Percentiles rank a stretch among this genome's conserved stretches.
These are phyloP conservation scores for Epichloe festucae DNA, from an alignment of 2,329 filamentous ascomycete genomes.

Conservation along the genomic window DNA sequence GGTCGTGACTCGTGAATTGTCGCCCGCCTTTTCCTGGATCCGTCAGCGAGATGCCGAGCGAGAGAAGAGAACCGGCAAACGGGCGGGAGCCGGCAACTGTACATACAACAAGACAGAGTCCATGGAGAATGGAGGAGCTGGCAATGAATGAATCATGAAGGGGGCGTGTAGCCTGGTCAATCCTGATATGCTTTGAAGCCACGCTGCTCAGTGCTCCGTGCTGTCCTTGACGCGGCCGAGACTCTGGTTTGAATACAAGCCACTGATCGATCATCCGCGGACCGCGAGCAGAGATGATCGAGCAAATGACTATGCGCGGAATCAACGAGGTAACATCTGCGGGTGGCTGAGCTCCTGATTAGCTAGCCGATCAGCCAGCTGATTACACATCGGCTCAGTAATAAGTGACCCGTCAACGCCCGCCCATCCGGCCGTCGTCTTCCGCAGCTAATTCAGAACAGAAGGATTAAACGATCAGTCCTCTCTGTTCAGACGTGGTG, in stretches of 20 bases:
- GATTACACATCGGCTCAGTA: background rate
- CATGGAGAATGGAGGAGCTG: background rate
- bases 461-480: background rate
- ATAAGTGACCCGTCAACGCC: background rate
- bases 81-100: no score
- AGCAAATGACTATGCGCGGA: background rate
- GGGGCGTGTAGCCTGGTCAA: background rate
- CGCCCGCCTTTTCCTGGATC: background rate
- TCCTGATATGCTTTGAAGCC: background rate
- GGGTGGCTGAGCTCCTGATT: background rate
- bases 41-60: background rate
- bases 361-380: background rate
- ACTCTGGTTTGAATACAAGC: background rate
- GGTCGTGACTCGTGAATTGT: background rate
- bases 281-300: background rate
- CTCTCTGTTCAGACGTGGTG: background rate
- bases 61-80: background rate
- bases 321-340: background rate
- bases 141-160: background rate
- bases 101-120: no score
- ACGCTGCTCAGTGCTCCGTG: background rate
- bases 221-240: background rate
- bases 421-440: no score
- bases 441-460: no score
- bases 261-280: background rate